Base-by-base conservation (phyloP, 352 stramenopile genomes). In the Phytophthora sansomeana region DNA sequence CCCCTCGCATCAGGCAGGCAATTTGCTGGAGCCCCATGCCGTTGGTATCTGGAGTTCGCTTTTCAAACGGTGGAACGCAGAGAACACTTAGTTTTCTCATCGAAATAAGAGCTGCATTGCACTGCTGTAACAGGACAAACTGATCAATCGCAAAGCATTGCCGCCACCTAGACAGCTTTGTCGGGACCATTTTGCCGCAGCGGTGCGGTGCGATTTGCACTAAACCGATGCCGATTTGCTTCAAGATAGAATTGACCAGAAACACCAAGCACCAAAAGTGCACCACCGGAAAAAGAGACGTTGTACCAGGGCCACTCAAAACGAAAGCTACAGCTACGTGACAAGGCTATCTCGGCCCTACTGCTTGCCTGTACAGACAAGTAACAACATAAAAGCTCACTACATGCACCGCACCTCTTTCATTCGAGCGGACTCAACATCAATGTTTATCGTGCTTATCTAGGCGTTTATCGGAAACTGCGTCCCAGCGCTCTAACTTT, bases 351-450 rank as follows among this genome's bases (percentile, higher is more conserved):
- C 13, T 17, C 7, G 4, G 14, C 14, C 35, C 35, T 14, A 38
- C 33, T 2, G 35, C 35, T 7, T 41, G 21, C 21, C 21, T 3
- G 1, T 24, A 3, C 21, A 24, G n/a, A n/a, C n/a, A n/a, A n/a
- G n/a, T n/a, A n/a, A n/a, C n/a, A n/a, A n/a, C n/a, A n/a, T n/a
- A n/a, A n/a, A n/a, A n/a, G 21, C 21, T 24, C 21, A 24, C 21
- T 24, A 24, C 21, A 24, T 24, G 13, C 33, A n/a, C 10, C 11
- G 43, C 33, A 63, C 47, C 16, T n/a, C 19, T 29, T 63, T 48
- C 48, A 53, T 61, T 61, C 38, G 41, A 24, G 21, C 17, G n/a
- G 39, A 65, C 38, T 65, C 21, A 49, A 65, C 57, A 65, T 65
- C 57, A 58, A 65, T 52, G 17, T 32, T 50, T 60, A 60, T 47